A percentile compares a stretch with the other conserved stretches of the same genome.
phyloP scores from a whole-genome alignment of 1,284 basidiomycete species.

The Trichosporon sp. region DNA sequence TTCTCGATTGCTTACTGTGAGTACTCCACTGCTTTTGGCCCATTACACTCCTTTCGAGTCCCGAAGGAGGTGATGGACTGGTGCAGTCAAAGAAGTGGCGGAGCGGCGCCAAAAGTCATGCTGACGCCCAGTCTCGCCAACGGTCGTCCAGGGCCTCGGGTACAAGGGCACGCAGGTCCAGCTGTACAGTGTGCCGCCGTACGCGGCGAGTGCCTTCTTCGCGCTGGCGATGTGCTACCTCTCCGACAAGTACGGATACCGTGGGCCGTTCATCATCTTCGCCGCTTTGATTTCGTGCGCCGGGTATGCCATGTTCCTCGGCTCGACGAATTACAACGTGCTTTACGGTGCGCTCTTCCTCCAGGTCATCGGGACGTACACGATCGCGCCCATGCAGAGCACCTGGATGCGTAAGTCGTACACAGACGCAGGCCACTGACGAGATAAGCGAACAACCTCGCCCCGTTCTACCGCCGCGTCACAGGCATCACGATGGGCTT shows the following conservation, averaged over 20 bases:
- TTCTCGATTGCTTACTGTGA: conserved; percentile 55
- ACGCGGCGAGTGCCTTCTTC: conserved; percentile 54
- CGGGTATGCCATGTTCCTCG: conserved; percentile 42
- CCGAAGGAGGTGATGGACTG: neutral
- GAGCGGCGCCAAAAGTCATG: neutral
- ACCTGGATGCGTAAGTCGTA: conserved; percentile 32
- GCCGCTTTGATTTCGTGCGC: conserved; percentile 27
- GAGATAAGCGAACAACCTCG: conserved; percentile 55
- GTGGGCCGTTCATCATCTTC: conserved; percentile 45
- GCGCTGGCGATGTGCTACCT: conserved; percentile 55
- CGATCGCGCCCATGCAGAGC: conserved; percentile 30
- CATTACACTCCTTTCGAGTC: neutral
- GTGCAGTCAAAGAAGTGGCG: neutral
- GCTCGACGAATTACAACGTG: conserved; percentile 26
- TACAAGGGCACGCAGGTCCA: conserved; percentile 44
- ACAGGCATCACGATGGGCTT: conserved; percentile 58
- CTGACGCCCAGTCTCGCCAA: conserved; percentile 11
- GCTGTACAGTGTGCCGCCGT: conserved; percentile 57
- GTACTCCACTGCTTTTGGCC: neutral
- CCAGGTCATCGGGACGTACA: conserved; percentile 42
- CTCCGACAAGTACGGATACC: conserved; percentile 56
- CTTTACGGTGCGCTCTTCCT: conserved; percentile 43
- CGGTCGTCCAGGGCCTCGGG: conserved; percentile 55
- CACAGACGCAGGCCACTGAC: neutral
- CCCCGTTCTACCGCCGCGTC: conserved; percentile 57